These are phyloP conservation scores for Pichia inconspicua DNA, from an alignment of 1,139 yeast species.

Conservation along the genomic window DNA sequence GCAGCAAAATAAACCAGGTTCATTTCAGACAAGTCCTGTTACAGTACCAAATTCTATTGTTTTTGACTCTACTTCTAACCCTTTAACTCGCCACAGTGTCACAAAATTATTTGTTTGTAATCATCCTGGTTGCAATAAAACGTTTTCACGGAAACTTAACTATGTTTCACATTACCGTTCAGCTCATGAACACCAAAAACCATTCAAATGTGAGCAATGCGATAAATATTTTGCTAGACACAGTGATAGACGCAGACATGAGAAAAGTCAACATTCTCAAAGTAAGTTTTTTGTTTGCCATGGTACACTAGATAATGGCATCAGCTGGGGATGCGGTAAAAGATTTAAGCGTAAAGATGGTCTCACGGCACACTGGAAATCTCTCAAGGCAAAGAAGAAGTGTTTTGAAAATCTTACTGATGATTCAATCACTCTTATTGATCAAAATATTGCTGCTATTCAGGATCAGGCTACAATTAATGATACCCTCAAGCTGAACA, in stretches of 20 bases:
- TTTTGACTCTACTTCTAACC: constrained; percentile 38
- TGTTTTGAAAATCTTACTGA: constrained; percentile 20
- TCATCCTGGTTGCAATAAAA: constrained; percentile 28
- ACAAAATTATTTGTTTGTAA: constrained; percentile 58
- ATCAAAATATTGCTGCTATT: background rate
- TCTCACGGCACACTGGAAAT: constrained; percentile 28
- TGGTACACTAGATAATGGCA: constrained; percentile 23
- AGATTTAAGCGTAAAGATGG: constrained; percentile 29
- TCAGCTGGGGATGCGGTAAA: constrained; percentile 29
- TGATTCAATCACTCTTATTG: constrained; percentile 2
- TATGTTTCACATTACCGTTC: constrained; percentile 27
- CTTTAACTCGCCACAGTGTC: background rate
- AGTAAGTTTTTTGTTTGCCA: constrained; percentile 22
- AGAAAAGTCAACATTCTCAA: constrained; percentile 24
- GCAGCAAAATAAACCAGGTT: background rate
- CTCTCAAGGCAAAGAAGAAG: constrained; percentile 26
- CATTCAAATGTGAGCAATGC: constrained; percentile 25
- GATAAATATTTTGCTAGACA: constrained; percentile 26
- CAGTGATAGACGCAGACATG: constrained; percentile 28
- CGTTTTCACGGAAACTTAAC: constrained; percentile 27
- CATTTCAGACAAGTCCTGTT: background rate
- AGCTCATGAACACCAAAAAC: constrained; percentile 26
- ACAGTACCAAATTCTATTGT: constrained; percentile 47
- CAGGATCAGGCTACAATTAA: background rate
- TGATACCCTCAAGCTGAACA: background rate